Evolutionary conservation across 805 yeast genomes (phyloP).

Genomic region (Candida ponderosae): DNA sequence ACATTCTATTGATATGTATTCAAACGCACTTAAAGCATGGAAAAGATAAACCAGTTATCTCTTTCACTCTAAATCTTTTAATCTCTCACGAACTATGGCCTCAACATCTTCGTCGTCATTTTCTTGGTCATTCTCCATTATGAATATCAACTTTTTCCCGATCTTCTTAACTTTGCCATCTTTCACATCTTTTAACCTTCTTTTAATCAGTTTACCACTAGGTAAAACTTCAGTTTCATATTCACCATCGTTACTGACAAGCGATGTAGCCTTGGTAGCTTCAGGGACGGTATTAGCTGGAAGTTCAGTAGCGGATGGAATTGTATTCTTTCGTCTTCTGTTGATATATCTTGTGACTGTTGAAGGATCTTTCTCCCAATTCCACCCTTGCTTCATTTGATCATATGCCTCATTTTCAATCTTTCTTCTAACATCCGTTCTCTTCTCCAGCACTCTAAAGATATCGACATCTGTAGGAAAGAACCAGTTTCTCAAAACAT

Average conservation of each 20-base stretch:
- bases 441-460: conserved; percentile 72
- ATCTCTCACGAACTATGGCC: conserved; percentile 44
- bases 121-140: conserved; percentile 13
- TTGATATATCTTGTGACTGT: conserved; percentile 15
- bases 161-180: conserved; percentile 22
- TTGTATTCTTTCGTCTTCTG: conserved; percentile 16
- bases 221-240: conserved; percentile 58
- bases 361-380: conserved; percentile 44
- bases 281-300: conserved; percentile 39
- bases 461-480: conserved; percentile 70
- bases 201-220: conserved; percentile 58
- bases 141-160: conserved; percentile 32
- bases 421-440: conserved; percentile 51
- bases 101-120: conserved; percentile 37
- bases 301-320: conserved; percentile 31
- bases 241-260: conserved; percentile 16
- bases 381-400: conserved; percentile 78
- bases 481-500: conserved; percentile 46
- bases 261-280: conserved; percentile 22
- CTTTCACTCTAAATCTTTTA: conserved; percentile 26
- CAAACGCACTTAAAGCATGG: too few relatives aligned
- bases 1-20: too few relatives aligned
- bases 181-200: conserved; percentile 20
- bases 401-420: conserved; percentile 67
- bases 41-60: too few relatives aligned